phyloP scores from a whole-genome alignment of 306 rosid species.

The Sphenostylis stenocarpa region DNA sequence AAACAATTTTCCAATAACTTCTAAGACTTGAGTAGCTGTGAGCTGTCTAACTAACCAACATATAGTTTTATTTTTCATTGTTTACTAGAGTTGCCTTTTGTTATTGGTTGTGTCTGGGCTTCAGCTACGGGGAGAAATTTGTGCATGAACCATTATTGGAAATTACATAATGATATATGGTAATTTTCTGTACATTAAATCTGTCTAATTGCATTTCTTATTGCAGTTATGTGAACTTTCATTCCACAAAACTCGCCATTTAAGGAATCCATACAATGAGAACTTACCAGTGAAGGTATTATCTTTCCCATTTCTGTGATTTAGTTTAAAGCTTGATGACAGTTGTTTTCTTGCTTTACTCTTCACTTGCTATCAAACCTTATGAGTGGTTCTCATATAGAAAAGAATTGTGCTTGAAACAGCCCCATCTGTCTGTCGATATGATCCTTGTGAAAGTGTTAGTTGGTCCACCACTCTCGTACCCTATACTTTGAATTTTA shows the following conservation, averaged over 20 bases:
- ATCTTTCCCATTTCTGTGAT: slow-evolving; percentile 28
- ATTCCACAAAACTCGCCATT: slow-evolving; percentile 96
- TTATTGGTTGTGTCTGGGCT: background rate
- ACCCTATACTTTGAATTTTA: background rate
- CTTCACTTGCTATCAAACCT: background rate
- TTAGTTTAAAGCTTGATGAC: slow-evolving; percentile 19
- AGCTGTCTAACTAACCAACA: background rate
- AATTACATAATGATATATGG: slow-evolving; percentile 11
- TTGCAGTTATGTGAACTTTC: slow-evolving; percentile 96
- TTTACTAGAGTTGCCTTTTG: background rate
- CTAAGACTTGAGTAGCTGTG: background rate
- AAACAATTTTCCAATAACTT: background rate
- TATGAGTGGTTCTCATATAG: background rate
- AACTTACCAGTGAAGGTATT: slow-evolving; percentile 98
- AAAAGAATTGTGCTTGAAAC: background rate
- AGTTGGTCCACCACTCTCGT: background rate
- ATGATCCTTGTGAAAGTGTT: slow-evolving; percentile 23
- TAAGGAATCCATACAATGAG: slow-evolving; percentile 97
- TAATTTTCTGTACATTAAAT: slow-evolving; percentile 11
- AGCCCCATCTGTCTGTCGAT: slow-evolving; percentile 19
- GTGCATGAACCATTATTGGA: background rate
- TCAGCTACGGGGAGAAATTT: slow-evolving; percentile 5
- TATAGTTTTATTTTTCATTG: slow-evolving; percentile 8
- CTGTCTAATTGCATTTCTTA: slow-evolving; percentile 41
- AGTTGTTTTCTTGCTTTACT: slow-evolving; percentile 26